phyloP scores from a whole-genome alignment of 768 basidiomycete genomes.

The Clitopilus passeckerianus region DNA sequence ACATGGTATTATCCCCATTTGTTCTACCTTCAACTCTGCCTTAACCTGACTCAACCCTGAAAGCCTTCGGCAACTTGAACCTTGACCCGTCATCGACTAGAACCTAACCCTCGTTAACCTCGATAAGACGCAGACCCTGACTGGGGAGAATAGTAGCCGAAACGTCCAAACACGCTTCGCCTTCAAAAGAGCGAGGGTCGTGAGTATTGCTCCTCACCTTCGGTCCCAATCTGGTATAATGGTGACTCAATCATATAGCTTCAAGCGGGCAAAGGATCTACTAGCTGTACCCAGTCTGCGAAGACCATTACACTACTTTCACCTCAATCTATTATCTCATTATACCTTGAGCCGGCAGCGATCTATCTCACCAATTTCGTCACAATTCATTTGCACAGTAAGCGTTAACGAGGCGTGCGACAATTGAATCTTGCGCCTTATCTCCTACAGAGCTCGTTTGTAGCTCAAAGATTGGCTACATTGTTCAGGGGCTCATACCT shows the following conservation, averaged over 20 bases:
- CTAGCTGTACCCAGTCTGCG: too few species aligned
- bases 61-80: not conserved
- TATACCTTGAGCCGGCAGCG: not conserved
- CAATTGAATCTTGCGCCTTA: not conserved
- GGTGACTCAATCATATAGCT: not conserved
- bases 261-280: too few species aligned
- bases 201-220: not conserved
- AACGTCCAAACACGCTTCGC: not conserved
- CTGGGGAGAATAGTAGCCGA: not conserved
- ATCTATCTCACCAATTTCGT: not conserved
- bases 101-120: not conserved
- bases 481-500: not conserved
- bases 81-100: not conserved
- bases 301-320: too few species aligned
- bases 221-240: not conserved
- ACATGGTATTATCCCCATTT: not conserved
- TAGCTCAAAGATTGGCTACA: not conserved
- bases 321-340: too few species aligned
- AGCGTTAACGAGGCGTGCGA: not conserved
- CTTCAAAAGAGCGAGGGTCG: not conserved
- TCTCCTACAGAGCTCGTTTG: not conserved
- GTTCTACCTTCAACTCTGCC: not conserved
- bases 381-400: not conserved
- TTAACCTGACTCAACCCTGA: not conserved
- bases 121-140: not conserved